Evolutionary conservation across 2,329 filamentous ascomycete species (phyloP), one percentile per base, ranked within the genome.

Genomic region (Colletotrichum cereale): DNA sequence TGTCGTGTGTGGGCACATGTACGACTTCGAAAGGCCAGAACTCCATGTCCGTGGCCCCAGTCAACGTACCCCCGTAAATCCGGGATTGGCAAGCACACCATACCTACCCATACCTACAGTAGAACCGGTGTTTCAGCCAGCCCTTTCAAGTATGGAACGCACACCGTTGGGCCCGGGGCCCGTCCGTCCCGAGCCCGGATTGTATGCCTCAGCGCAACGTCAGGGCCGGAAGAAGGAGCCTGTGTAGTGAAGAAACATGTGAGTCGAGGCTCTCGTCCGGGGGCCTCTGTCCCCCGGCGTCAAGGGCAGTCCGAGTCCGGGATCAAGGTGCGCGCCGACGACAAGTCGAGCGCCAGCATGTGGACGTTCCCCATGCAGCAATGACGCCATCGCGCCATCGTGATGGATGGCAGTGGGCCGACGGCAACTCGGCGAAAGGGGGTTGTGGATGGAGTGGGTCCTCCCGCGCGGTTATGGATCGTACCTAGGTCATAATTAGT

Each of bases 381-480:
- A 21, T 21, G 38, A n/a, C 14, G 8, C n/a, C n/a, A 61, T 38
- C 26, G 10, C 44, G 58, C 42, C 58, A 50, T 36, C 29, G 44
- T 24, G 40, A 12, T 36, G 58, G 42, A n/a, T 36, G 29, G 57
- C 24, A 21, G 40, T 1, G 29, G 29, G 26, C 12, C n/a, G 38
- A 21, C 38, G 24, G 38, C 24, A 26, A 60, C 38, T 40, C 38
- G 34, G 5, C 34, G 38, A 14, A 12, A n/a, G 24, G 38, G 55
- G 14, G n/a, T n/a, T 40, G 31, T 21, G 12, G 18, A 21, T 24
- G 26, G 26, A 5, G 14, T 63, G 69, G 69, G 53, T 38, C 36
- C 58, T 72, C 65, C 65, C 69, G 65, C 69, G 66, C 69, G 69
- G 69, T 56, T 70, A 70, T 56, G 62, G 44, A 26, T 24, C 14